Evolutionary conservation across 306 rosid species (phyloP), one percentile per base, ranked within the genome.

Genomic region (Spatholobus suberectus): DNA sequence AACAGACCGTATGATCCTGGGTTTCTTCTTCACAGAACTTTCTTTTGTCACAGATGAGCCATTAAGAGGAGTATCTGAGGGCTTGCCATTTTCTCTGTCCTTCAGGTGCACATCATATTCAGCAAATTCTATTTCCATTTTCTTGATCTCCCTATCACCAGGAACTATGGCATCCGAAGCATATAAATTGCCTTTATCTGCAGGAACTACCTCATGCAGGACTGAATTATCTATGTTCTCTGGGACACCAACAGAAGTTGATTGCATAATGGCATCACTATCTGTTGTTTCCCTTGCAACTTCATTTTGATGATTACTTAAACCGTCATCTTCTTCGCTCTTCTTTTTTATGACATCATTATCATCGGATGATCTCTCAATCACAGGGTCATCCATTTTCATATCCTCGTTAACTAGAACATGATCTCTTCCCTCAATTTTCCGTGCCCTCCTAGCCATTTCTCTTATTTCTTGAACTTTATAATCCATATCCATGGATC

Each of bases 1-100:
- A 86, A 96, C 93, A 37, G 98, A 90, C 72, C 85, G 83, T 79
- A 96, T 93, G 88, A 96, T 77, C 83, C 90, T 84, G 15, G 90
- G 93, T 84, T 86, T 91, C 67, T 38, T 85, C 81, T 77, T 78
- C 49, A 27, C 26, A 26, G 83, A 76, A 83, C 76, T 81, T 74
- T 67, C 85, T 41, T 82, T 75, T 69, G 83, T 47, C 72, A 75
- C 49, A 13, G 61, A 18, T 4, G 91, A 82, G 75, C 91, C 88
- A 76, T 79, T 83, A 80, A 63, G 20, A 24, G 86, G 70, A 65
- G 83, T 61, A 79, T 65, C 15, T 35, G 68, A 58, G 61, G 35
- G 58, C 69, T 54, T 82, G 44, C 20, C 21, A 27, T 23, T 75
- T 77, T 83, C 73, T 0, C 35, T 14, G 17, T 88, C 85, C 82